phyloP scores from a whole-genome alignment of 179 eudicot species.

The Beta lomatogona region DNA sequence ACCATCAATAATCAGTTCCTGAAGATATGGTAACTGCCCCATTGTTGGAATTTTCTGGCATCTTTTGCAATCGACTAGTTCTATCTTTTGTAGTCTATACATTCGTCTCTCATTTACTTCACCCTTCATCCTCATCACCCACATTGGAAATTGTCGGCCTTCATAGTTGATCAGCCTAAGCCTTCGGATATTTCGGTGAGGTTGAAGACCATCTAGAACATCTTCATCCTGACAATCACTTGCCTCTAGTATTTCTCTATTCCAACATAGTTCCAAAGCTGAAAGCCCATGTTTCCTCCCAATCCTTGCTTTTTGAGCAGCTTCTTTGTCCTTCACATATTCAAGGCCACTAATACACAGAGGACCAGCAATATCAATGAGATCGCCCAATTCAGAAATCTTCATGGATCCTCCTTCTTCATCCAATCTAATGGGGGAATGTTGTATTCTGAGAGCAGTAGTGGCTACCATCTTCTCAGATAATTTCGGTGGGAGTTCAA shows the following conservation, averaged over 20 bases:
- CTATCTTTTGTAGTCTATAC: background rate
- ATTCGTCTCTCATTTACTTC: background rate
- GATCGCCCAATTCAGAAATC: background rate
- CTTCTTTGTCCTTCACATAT: background rate
- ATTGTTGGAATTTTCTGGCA: constrained; percentile 8
- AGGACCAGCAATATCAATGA: background rate
- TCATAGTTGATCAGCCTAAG: background rate
- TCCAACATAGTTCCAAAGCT: constrained; percentile 14
- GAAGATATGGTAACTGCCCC: constrained; percentile 9
- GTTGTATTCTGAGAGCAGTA: background rate
- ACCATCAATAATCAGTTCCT: background rate
- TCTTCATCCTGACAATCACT: background rate
- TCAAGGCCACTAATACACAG: constrained; percentile 5
- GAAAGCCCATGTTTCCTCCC: constrained; percentile 7
- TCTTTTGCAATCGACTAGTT: background rate
- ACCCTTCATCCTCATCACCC: constrained; percentile 6
- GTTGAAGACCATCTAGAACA: constrained; percentile 7
- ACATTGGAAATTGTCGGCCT: background rate
- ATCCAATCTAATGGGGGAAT: background rate
- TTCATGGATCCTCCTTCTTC: background rate
- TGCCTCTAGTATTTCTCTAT: background rate
- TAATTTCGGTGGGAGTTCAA: background rate
- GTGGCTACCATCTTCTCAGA: background rate
- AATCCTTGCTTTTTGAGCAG: background rate
- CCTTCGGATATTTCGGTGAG: constrained; percentile 5